Percentiles rank a stretch among this genome's conserved stretches.
Conservation (phyloP, 352 stramenopile species). For the Phytophthora fragariaefolia region DNA sequence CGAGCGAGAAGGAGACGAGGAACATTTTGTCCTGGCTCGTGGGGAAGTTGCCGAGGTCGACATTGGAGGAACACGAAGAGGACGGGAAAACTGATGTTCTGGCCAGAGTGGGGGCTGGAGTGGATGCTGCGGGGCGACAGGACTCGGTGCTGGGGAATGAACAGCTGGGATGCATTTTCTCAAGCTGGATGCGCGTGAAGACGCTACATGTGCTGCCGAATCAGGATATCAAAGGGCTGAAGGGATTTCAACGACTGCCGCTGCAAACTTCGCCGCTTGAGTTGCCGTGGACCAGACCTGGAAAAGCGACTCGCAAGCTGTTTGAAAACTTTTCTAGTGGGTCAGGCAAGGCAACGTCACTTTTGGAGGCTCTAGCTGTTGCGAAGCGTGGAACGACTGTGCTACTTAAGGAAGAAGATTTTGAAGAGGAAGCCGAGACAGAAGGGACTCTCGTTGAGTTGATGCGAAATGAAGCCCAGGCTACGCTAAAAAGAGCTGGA, state of each 20-base stretch:
- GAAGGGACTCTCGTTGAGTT: background rate
- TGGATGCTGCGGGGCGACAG: background rate
- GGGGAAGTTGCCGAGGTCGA: slow-evolving; percentile 64
- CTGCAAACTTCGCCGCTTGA: slow-evolving; percentile 46
- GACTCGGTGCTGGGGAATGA: slow-evolving; percentile 15
- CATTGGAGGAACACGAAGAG: slow-evolving; percentile 36
- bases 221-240: slow-evolving; percentile 37
- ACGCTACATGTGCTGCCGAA: slow-evolving; percentile 58
- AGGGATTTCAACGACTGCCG: slow-evolving; percentile 59
- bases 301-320: slow-evolving; percentile 14
- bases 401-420: slow-evolving; percentile 33
- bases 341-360: slow-evolving; percentile 36
- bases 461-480: background rate
- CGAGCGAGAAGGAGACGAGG: slow-evolving; percentile 81
- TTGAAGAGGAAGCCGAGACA: slow-evolving; percentile 27
- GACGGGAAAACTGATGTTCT: slow-evolving; percentile 18
- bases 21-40: slow-evolving; percentile 86
- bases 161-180: slow-evolving; percentile 47
- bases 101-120: background rate
- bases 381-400: slow-evolving; percentile 17
- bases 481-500: background rate
- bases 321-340: slow-evolving; percentile 46
- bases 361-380: slow-evolving; percentile 51
- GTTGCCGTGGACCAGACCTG: slow-evolving; percentile 45
- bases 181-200: slow-evolving; percentile 55